Base-by-base conservation (phyloP, 2,329 filamentous ascomycete species). In the Cordyceps javanica region DNA sequence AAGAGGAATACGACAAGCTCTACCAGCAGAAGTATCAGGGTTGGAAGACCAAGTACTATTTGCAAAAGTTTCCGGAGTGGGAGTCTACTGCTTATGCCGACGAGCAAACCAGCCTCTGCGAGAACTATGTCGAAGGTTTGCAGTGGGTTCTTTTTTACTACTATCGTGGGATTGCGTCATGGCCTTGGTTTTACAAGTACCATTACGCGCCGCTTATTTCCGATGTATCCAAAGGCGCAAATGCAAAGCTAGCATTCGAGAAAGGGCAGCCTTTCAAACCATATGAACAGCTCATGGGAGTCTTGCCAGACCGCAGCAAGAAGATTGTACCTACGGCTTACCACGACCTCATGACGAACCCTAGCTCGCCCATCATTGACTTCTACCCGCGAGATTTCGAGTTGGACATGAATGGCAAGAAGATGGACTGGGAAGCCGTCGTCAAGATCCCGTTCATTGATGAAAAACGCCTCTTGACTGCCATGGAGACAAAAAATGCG, bases 101-200 rank as follows among this genome's bases (percentile, higher is more conserved):
- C 41, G 91, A 96, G 71, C 80, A 97, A 68, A 86, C 79, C 55
- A 87, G 88, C 62, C 78, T 99, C 60, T 88, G 90, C 26, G 91
- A 97, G 73, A 99, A 97, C 73, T 99, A 99, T 67, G 91, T 99
- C 7, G 90, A 99, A 73, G 94, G 94, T 60, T 76, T 99, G 60
- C 94, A 99, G 71, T 99, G 94, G 95, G 94, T 99, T 44, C 78
- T 99, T 51, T 97, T 88, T 73, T 99, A 99, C 77, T 99, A 99
- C 74, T 99, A 99, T 75, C 87, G 88, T 55, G 94, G 94, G 61
- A 94, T 99, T 60, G 94, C 91, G 16, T 97, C 93, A 13, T 99
- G 94, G 94, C 91, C 94, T 14, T 99, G 94, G 94, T 99, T 90
- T 75, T 99, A 97, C 73, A 80, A 81, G 60, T 99, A 96, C 72